A percentile compares a stretch with the other conserved stretches of the same genome.
Evolutionary conservation across 192 early-diverging fungal species (phyloP).

Genomic region (Coemansia brasiliensis): DNA sequence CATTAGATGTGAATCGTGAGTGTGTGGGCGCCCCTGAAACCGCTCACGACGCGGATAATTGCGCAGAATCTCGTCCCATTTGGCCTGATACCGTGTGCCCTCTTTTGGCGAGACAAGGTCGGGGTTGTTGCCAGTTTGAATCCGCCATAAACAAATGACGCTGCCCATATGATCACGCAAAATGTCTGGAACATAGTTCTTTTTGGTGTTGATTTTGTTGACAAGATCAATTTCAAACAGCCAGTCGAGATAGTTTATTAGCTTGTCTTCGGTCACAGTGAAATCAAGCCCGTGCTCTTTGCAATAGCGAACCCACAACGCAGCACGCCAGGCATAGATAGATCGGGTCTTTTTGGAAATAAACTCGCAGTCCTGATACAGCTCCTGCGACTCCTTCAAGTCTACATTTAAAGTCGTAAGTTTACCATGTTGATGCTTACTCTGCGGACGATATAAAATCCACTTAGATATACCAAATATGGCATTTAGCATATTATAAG

Average conservation of each 20-base stretch:
- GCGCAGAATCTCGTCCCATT: conserved; percentile 56
- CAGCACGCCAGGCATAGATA: conserved; percentile 51
- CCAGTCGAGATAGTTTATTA: conserved; percentile 52
- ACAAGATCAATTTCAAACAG: conserved; percentile 50
- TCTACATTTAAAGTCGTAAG: conserved; percentile 27
- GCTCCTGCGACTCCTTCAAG: conserved; percentile 53
- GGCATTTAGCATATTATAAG: neutral
- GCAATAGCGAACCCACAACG: conserved; percentile 54
- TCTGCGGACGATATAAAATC: too few species aligned
- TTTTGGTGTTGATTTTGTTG: conserved; percentile 57
- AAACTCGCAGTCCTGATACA: conserved; percentile 48
- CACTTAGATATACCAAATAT: too few species aligned
- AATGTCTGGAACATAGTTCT: conserved; percentile 54
- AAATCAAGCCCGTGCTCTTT: conserved; percentile 34
- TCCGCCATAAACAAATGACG: conserved; percentile 53
- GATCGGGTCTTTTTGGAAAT: conserved; percentile 56
- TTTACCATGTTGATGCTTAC: too few species aligned
- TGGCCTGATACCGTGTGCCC: conserved; percentile 51
- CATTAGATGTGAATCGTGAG: neutral
- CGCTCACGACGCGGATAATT: conserved; percentile 47
- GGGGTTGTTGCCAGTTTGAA: conserved; percentile 50
- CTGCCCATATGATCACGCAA: conserved; percentile 57
- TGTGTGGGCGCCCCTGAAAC: conserved; percentile 18
- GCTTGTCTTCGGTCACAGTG: conserved; percentile 48
- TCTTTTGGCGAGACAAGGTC: conserved; percentile 53